phyloP scores from a whole-genome alignment of 106 monocot species.

The Dendrobium chrysotoxum region DNA sequence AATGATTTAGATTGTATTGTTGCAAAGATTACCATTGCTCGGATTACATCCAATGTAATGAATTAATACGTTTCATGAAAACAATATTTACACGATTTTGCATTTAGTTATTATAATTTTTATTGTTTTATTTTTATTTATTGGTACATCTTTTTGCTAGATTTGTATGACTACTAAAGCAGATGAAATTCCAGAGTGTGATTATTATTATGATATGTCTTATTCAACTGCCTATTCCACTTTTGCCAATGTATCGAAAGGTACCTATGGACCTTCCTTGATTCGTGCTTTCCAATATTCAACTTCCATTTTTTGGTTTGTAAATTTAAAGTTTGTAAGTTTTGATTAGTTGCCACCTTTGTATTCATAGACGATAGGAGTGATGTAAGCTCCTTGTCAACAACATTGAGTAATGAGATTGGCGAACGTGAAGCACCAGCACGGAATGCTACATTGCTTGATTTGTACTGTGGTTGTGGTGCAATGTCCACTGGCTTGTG shows the following conservation, averaged over 20 bases:
- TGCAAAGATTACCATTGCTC: conserved; percentile 19
- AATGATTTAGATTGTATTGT: conserved; percentile 29
- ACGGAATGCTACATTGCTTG: conserved; percentile 13
- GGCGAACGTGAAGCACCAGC: neutral
- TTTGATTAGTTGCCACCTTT: neutral
- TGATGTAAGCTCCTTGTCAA: neutral
- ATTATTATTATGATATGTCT: conserved; percentile 30
- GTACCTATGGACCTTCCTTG: conserved; percentile 4
- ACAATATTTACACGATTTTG: neutral
- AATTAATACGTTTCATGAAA: neutral
- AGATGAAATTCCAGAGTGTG: conserved; percentile 9
- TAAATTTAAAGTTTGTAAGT: neutral
- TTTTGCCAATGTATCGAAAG: conserved; percentile 24
- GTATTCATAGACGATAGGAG: neutral
- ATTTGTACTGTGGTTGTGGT: conserved; percentile 53
- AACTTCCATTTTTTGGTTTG: neutral
- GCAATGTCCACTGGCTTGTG: conserved; percentile 76
- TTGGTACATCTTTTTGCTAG: neutral
- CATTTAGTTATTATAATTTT: neutral
- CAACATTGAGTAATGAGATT: neutral
- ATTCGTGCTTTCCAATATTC: neutral
- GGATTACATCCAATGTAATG: conserved; percentile 14
- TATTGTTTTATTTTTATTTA: neutral
- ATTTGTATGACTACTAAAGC: conserved; percentile 2
- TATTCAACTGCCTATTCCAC: conserved; percentile 30